phyloP scores from a whole-genome alignment of 2,329 filamentous ascomycete species.

The Penicillium thymicola region DNA sequence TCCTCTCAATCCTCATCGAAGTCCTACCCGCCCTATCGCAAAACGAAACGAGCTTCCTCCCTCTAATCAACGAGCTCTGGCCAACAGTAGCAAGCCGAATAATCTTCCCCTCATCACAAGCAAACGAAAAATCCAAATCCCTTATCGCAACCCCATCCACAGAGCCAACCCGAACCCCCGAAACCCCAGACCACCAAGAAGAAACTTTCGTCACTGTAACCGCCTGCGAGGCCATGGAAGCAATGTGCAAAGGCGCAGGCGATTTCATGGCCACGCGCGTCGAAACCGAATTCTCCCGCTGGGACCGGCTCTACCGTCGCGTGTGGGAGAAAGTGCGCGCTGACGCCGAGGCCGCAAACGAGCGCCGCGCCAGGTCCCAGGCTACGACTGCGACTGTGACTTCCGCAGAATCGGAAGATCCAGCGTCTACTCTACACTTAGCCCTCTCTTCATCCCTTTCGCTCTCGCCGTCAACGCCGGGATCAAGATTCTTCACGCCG shows the following conservation, averaged over 20 bases:
- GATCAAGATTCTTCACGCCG: conserved; percentile 35
- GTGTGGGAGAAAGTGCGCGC: conserved; percentile 38
- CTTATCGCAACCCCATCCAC: conserved; percentile 18
- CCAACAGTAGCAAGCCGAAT: conserved; percentile 60
- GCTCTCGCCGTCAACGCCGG: conserved; percentile 20
- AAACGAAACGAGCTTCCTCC: conserved; percentile 80
- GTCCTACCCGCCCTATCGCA: conserved; percentile 68
- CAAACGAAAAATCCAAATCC: conserved; percentile 50
- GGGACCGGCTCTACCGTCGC: conserved; percentile 41
- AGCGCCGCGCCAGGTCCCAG: conserved; percentile 28
- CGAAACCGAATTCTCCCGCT: conserved; percentile 60
- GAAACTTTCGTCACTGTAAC: conserved; percentile 58
- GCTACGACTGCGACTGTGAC: neutral
- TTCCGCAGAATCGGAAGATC: conserved; percentile 10
- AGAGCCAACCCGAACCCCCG: conserved; percentile 54
- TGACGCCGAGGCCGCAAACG: conserved; percentile 36
- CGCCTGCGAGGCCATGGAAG: conserved; percentile 65
- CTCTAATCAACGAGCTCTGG: conserved; percentile 88
- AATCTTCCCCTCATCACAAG: conserved; percentile 46
- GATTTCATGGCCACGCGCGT: conserved; percentile 78
- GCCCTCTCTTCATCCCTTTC: conserved; percentile 17
- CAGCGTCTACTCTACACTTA: neutral
- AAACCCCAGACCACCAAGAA: conserved; percentile 32
- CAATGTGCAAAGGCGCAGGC: conserved; percentile 69
- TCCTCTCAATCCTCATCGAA: conserved; percentile 72